Conservation (phyloP, 495 filamentous ascomycete genomes). For the Penicillium parvum region DNA sequence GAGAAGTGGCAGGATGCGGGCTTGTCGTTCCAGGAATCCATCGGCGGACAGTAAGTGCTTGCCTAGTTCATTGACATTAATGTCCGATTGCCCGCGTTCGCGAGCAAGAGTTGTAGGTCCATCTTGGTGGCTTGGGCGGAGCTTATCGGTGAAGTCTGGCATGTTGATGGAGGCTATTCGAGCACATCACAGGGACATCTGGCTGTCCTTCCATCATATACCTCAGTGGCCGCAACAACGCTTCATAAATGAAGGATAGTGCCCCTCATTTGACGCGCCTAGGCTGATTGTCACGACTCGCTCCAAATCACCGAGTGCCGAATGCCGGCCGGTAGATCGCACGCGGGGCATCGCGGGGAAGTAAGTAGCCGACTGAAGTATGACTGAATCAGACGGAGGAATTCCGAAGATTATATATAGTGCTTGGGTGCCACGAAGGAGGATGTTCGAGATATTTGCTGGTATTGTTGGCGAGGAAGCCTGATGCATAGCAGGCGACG, state of each 20-base stretch:
- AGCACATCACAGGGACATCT: not conserved
- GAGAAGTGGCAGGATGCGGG: slow-evolving; percentile 34
- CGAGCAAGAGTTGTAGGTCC: slow-evolving; percentile 34
- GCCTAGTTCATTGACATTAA: slow-evolving; percentile 34
- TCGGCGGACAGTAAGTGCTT: slow-evolving; percentile 37
- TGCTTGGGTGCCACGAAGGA: too few relatives aligned
- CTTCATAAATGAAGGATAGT: too few relatives aligned
- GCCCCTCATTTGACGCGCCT: not conserved
- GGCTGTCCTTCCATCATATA: too few relatives aligned
- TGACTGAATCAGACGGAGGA: slow-evolving; percentile 1
- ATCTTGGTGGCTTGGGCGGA: slow-evolving; percentile 35
- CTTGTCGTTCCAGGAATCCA: slow-evolving; percentile 40
- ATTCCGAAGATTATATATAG: slow-evolving; percentile 1
- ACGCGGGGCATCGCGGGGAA: slow-evolving; percentile 17
- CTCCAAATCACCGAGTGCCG: slow-evolving; percentile 21
- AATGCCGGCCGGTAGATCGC: slow-evolving; percentile 14
- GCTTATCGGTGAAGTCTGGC: slow-evolving; percentile 44
- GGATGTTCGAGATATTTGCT: too few relatives aligned
- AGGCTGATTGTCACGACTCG: not conserved
- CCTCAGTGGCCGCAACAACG: too few relatives aligned
- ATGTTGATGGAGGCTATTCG: slow-evolving; percentile 17
- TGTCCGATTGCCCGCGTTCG: slow-evolving; percentile 36
- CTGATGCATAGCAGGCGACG: not conserved
- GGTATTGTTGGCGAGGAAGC: too few relatives aligned
- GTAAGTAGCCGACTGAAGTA: slow-evolving; percentile 21